Conservation (phyloP, 1,284 basidiomycete species). For the Rhodofomes roseus region DNA sequence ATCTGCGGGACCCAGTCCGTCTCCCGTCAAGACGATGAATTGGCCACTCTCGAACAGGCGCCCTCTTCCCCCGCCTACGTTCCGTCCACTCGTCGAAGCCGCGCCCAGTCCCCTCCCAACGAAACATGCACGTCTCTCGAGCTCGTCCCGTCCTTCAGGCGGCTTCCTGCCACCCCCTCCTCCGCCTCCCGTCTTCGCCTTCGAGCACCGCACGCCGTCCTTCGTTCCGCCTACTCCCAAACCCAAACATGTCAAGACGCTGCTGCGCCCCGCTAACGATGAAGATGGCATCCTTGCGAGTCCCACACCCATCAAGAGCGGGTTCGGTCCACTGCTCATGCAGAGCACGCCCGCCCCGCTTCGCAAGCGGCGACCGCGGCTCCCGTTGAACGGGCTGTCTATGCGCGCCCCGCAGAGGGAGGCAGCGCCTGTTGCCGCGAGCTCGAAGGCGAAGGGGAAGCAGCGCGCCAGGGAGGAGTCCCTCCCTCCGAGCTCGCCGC, state of each 20-base stretch:
- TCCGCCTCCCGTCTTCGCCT: neutral
- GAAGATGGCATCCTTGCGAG: slow-evolving; percentile 3
- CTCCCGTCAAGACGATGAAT: slow-evolving; percentile 1
- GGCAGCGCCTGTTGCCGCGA: neutral
- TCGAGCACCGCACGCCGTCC: neutral
- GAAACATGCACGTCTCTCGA: neutral
- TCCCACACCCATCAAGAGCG: slow-evolving; percentile 1
- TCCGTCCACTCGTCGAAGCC: neutral
- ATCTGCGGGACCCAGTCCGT: neutral
- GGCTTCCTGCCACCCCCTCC: neutral
- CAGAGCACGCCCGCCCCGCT: slow-evolving; percentile 8
- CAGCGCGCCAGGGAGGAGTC: slow-evolving; percentile 4
- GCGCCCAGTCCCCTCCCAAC: neutral
- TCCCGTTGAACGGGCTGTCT: neutral
- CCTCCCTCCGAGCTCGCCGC: slow-evolving; percentile 8
- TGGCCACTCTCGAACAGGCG: neutral
- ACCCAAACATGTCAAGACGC: slow-evolving; percentile 1
- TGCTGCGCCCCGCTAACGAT: neutral
- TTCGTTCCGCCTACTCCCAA: neutral
- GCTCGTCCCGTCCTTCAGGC: neutral
- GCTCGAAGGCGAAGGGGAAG: neutral
- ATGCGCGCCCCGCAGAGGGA: neutral
- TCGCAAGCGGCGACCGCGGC: neutral
- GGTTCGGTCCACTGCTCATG: neutral
- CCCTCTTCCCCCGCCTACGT: neutral